Evolutionary conservation across 2,329 filamentous ascomycete genomes (phyloP), one percentile per base, ranked within the genome.

Genomic region (Didymella pinodella): DNA sequence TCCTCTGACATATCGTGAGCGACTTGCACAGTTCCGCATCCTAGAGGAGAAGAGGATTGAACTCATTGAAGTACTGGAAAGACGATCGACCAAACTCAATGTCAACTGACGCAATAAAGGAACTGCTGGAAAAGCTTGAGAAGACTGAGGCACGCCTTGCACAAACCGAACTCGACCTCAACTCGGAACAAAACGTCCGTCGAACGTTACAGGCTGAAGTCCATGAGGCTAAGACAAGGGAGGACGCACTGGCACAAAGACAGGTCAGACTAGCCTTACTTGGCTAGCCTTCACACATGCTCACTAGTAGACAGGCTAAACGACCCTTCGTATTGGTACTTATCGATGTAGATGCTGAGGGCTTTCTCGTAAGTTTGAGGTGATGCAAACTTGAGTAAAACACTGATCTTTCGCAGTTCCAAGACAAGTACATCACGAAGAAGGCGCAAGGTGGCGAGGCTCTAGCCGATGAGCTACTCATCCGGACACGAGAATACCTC

Each of bases 281-380:
- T n/a, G 29, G 48, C 28, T 48, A 41, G 32, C 25, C 25, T 25
- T 16, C 20, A 32, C 20, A 34, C 5, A 32, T 36, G 26, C 61
- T 72, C 26, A 71, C 34, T 44, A 16, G 25, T 26, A n/a, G n/a
- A 25, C 57, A 75, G 71, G 65, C 73, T 53, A 66, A 68, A 55
- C 66, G 75, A 38, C 75, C 75, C 22, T 77, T 76, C 31, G 74
- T 67, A 11, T 58, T 77, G 7, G 72, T 76, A 1, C 71, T 77
- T 8, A 70, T 77, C n/a, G 75, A 77, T 38, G 73, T 74, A 22
- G 74, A 76, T 62, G 72, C 73, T 4, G 75, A 77, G 18, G 75
- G 74, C 7, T 77, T 76, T 51, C 52, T 75, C 43, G 75, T 77
- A 65, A 3, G 67, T 61, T 8, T 4, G 11, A 26, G 12, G 16